Percentiles rank a stretch among this genome's conserved stretches.
Evolutionary conservation across 768 basidiomycete genomes (phyloP).

Genomic region (Trametes cingulata): DNA sequence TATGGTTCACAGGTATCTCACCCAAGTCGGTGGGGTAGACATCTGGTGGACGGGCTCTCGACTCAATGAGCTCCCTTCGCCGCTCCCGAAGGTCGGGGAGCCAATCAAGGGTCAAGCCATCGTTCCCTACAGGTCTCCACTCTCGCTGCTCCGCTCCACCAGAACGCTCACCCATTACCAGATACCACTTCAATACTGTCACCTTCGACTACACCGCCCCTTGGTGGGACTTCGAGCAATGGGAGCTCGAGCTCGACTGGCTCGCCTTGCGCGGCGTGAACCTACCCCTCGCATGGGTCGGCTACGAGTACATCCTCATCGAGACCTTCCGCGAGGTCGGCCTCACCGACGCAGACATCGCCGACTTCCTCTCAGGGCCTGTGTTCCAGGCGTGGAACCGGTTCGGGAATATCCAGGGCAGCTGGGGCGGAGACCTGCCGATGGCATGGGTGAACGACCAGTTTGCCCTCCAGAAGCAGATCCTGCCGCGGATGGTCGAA

Average conservation of each 20-base stretch:
- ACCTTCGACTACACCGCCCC: slow-evolving; percentile 44
- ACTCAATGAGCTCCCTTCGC: slow-evolving; percentile 32
- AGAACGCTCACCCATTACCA: background rate
- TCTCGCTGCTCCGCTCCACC: no score
- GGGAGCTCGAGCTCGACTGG: slow-evolving; percentile 44
- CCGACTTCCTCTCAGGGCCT: slow-evolving; percentile 38
- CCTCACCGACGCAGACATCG: slow-evolving; percentile 37
- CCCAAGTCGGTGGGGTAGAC: slow-evolving; percentile 39
- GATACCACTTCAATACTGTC: slow-evolving; percentile 44
- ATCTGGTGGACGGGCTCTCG: slow-evolving; percentile 48
- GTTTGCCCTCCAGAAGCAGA: slow-evolving; percentile 37
- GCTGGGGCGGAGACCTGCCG: slow-evolving; percentile 40
- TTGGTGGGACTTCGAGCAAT: slow-evolving; percentile 42
- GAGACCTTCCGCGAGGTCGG: slow-evolving; percentile 41
- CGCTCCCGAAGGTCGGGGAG: slow-evolving; percentile 34
- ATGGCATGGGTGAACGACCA: slow-evolving; percentile 42
- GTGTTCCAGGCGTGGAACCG: slow-evolving; percentile 46
- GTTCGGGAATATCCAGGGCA: slow-evolving; percentile 45
- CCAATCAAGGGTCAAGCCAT: slow-evolving; percentile 36
- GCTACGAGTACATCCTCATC: slow-evolving; percentile 40
- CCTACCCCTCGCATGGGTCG: slow-evolving; percentile 44
- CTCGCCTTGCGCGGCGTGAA: slow-evolving; percentile 43
- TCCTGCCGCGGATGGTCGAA: slow-evolving; percentile 40
- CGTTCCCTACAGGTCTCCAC: slow-evolving; percentile 37
- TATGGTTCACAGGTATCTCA: slow-evolving; percentile 34